A percentile compares a stretch with the other conserved stretches of the same genome.
These are phyloP conservation scores for Cichorium intybus DNA, from an alignment of 140 eudicot genomes.

Conservation along the genomic window DNA sequence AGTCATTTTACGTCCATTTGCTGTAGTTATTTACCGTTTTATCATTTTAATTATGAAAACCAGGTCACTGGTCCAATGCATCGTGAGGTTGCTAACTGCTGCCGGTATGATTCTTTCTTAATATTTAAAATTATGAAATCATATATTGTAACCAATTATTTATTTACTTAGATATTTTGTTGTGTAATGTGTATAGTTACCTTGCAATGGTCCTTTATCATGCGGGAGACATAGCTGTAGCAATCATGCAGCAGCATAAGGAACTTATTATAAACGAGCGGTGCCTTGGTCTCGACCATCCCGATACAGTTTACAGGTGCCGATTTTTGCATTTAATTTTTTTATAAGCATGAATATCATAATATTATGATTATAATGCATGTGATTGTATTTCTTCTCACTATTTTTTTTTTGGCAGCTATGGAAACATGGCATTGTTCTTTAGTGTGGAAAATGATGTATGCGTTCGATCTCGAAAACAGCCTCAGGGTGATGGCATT, in stretches of 20 bases:
- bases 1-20: not conserved
- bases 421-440: constrained; percentile 96
- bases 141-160: not conserved
- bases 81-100: constrained; percentile 96
- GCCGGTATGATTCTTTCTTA: constrained; percentile 58
- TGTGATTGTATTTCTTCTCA: too few relatives aligned
- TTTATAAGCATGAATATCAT: too few relatives aligned
- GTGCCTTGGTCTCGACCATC: too few relatives aligned
- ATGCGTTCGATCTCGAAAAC: too few relatives aligned
- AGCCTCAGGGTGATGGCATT: too few relatives aligned
- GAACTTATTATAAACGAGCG: constrained; percentile 95
- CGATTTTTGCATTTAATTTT: too few relatives aligned
- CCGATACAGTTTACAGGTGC: too few relatives aligned
- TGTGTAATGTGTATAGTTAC: constrained; percentile 58
- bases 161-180: too few relatives aligned
- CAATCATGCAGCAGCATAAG: constrained; percentile 95
- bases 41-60: not conserved
- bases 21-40: not conserved
- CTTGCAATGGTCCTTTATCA: constrained; percentile 98
- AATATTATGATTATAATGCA: too few relatives aligned
- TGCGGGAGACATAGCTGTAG: constrained; percentile 98
- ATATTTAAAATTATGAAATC: not conserved
- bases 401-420: constrained; percentile 46
- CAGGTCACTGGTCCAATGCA: constrained; percentile 99
- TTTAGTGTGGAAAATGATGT: too few relatives aligned